Evolutionary conservation across 2,329 filamentous ascomycete species (phyloP).

Genomic region (Thermomyces lanuginosus): DNA sequence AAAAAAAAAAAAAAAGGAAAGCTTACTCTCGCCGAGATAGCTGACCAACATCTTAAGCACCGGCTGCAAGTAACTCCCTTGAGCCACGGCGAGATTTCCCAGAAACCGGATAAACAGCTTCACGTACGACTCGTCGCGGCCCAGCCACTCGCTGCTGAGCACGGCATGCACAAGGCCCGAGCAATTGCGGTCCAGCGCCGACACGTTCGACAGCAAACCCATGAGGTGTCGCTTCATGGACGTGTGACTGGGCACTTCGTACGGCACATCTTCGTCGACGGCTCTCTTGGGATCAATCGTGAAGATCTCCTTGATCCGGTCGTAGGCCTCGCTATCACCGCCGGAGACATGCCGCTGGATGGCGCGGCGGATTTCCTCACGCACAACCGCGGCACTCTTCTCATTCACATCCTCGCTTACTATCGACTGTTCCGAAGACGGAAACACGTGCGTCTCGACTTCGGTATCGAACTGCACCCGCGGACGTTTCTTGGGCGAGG

Average conservation of each 20-base stretch:
- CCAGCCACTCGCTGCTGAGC: constrained; percentile 44
- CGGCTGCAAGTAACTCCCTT: constrained; percentile 57
- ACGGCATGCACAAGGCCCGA: constrained; percentile 42
- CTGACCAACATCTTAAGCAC: constrained; percentile 68
- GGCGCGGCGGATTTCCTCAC: constrained; percentile 44
- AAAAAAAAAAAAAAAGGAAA: constrained; percentile 19
- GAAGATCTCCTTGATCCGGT: constrained; percentile 39
- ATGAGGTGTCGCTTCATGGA: constrained; percentile 42
- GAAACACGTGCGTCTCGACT: constrained; percentile 13
- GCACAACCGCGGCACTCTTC: constrained; percentile 41
- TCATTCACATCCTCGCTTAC: too few species aligned
- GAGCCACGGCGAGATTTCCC: constrained; percentile 57
- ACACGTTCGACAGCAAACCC: constrained; percentile 41
- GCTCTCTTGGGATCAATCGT: constrained; percentile 28
- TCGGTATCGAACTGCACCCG: constrained; percentile 29
- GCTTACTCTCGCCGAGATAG: constrained; percentile 47
- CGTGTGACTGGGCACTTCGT: constrained; percentile 35
- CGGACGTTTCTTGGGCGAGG: constrained; percentile 24
- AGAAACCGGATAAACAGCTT: constrained; percentile 41
- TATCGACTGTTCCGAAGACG: constrained; percentile 28
- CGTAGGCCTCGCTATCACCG: constrained; percentile 40
- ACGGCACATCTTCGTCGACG: constrained; percentile 17
- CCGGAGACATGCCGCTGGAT: constrained; percentile 36
- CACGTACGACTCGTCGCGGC: constrained; percentile 43
- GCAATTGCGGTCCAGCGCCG: constrained; percentile 39